Conservation (phyloP, 495 filamentous ascomycete species). For the Patellaria atrata region DNA sequence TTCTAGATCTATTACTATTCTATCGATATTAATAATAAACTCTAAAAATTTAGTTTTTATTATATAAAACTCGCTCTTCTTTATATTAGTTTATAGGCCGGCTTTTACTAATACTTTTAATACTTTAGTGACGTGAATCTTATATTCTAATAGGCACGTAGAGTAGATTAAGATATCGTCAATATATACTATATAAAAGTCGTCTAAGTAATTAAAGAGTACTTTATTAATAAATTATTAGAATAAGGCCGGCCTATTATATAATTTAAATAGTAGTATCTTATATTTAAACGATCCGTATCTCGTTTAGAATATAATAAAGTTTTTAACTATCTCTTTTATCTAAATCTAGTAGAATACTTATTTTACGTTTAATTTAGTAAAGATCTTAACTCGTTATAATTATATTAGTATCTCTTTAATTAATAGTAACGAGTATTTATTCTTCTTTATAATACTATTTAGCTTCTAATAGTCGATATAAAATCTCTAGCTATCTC, state of each 20-base stretch:
- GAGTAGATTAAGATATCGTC: slow-evolving; percentile 21
- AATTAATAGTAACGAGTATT: slow-evolving; percentile 33
- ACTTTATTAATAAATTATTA: slow-evolving; percentile 25
- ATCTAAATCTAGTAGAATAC: slow-evolving; percentile 14
- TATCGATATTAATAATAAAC: slow-evolving; percentile 13
- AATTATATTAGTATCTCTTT: slow-evolving; percentile 29
- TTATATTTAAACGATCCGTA: slow-evolving; percentile 24
- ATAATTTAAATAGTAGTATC: slow-evolving; percentile 26
- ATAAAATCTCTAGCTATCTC: slow-evolving; percentile 28
- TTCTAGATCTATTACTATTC: slow-evolving; percentile 1
- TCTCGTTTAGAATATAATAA: slow-evolving; percentile 23
- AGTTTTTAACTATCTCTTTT: slow-evolving; percentile 14
- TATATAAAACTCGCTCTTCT: slow-evolving; percentile 22
- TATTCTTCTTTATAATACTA: slow-evolving; percentile 29
- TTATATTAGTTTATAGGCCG: slow-evolving; percentile 18
- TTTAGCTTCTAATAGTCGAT: slow-evolving; percentile 32
- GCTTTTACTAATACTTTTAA: slow-evolving; percentile 8
- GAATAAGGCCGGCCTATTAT: slow-evolving; percentile 16
- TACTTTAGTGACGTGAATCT: slow-evolving; percentile 8
- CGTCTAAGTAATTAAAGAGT: slow-evolving; percentile 18
- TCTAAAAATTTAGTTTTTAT: slow-evolving; percentile 18
- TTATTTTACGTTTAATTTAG: slow-evolving; percentile 29
- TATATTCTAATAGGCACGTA: slow-evolving; percentile 6
- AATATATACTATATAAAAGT: slow-evolving; percentile 20
- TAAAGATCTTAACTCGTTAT: slow-evolving; percentile 26